Evolutionary conservation across 441 rosid genomes (phyloP), one percentile per base, ranked within the genome.

Genomic region (Corymbia citriodora): DNA sequence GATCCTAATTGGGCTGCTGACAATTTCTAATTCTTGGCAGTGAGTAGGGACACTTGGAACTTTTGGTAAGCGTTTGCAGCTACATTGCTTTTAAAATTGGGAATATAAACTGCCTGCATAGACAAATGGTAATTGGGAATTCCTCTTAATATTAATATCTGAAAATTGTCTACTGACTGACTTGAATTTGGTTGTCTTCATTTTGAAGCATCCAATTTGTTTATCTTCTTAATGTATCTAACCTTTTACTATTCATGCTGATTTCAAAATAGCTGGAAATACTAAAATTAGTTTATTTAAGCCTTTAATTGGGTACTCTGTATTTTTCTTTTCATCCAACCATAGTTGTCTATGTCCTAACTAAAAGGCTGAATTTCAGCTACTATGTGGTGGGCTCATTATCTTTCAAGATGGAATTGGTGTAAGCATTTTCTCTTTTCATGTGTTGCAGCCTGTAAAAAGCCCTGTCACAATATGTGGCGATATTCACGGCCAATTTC

Each of bases 391-490:
- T 88, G 55, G 36, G n/a, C 55, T 65, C 48, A 55, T 70, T 65
- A 55, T 31, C 61, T 88, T 68, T 88, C 55, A 65, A 70, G 85
- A 54, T 45, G 82, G 49, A 21, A 52, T 23, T 74, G 81, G 23
- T 40, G 87, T 25, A 50, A 48, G 59, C 40, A 36, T 53, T 8
- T 23, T n/a, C 33, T 52, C 88, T 25, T 31, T 92, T 72, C 89
- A 29, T 92, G 86, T 70, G 31, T 57, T 93, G 92, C 95, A 97
- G 99, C 99, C 98, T 91, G 99, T 96, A 88, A 96, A 95, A 95
- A 97, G 99, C 92, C 98, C 98, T 72, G 98, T 97, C 90, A 97
- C 99, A 91, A 96, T 97, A 72, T 96, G 99, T 79, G 99, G 99
- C 91, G 99, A 97, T 92, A 96, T 97, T 89, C 99, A 97, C 55